Conservation (phyloP, 768 basidiomycete genomes). For the Boletus reticulatus region DNA sequence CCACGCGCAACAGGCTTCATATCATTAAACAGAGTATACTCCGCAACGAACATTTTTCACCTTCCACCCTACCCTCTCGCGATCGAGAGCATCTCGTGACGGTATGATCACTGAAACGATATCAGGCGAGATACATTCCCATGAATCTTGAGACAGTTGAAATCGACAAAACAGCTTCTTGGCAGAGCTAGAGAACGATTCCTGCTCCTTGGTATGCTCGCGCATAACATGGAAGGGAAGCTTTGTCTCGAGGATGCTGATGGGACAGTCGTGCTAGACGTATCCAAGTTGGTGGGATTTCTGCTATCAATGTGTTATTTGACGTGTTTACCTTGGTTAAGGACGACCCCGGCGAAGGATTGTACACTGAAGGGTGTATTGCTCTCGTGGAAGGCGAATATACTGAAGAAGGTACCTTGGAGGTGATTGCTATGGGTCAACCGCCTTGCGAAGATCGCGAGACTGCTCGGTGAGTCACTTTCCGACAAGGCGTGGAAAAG, state of each 20-base stretch:
- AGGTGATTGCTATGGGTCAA: constrained; percentile 93
- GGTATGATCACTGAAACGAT: constrained; percentile 41
- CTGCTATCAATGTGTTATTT: background rate
- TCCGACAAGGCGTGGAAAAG: background rate
- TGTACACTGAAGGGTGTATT: constrained; percentile 96
- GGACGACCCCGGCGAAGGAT: constrained; percentile 90
- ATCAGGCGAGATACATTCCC: constrained; percentile 14
- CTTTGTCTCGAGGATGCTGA: constrained; percentile 93
- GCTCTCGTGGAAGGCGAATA: constrained; percentile 96
- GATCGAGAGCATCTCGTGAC: constrained; percentile 89
- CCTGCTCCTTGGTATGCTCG: constrained; percentile 89
- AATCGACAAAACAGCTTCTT: constrained; percentile 93
- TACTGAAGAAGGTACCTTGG: constrained; percentile 84
- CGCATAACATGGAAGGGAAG: constrained; percentile 86
- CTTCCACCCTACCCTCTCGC: constrained; percentile 87
- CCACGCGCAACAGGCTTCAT: constrained; percentile 81
- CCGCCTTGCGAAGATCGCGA: constrained; percentile 93
- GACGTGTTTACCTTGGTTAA: constrained; percentile 27
- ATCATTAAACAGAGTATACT: constrained; percentile 92
- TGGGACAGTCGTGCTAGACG: constrained; percentile 84
- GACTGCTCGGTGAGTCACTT: constrained; percentile 62
- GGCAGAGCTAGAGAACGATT: constrained; percentile 90
- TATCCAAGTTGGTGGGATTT: constrained; percentile 69
- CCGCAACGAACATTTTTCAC: constrained; percentile 96
- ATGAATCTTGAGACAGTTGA: constrained; percentile 53